Evolutionary conservation across 768 basidiomycete genomes (phyloP).

Genomic region (Rhodocollybia butyracea): DNA sequence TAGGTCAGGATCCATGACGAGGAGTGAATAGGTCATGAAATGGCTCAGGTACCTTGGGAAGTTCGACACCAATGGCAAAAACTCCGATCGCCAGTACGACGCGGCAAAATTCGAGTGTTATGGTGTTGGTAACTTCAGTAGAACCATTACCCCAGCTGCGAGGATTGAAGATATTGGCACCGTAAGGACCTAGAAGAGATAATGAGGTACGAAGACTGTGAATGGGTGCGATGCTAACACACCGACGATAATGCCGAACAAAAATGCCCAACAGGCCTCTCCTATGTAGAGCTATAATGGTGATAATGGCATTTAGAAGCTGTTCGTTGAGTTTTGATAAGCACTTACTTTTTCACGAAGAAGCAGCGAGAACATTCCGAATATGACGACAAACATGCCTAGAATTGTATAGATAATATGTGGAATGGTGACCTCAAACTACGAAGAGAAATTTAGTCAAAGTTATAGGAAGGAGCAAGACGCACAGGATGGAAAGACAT

Average conservation of each 20-base stretch:
- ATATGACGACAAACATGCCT: slow-evolving; percentile 70
- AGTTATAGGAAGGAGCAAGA: not conserved
- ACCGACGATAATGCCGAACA: slow-evolving; percentile 91
- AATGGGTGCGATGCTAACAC: slow-evolving; percentile 19
- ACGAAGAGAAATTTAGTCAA: not conserved
- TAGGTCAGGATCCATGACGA: no score
- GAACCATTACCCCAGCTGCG: slow-evolving; percentile 61
- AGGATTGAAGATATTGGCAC: slow-evolving; percentile 79
- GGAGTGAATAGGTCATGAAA: no score
- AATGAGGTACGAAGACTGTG: slow-evolving; percentile 9
- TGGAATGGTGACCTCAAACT: slow-evolving; percentile 51
- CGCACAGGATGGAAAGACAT: slow-evolving; percentile 9
- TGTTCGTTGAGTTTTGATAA: not conserved
- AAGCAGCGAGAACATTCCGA: slow-evolving; percentile 93
- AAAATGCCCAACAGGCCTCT: slow-evolving; percentile 93
- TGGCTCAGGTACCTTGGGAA: slow-evolving; percentile 97
- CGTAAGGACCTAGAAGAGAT: slow-evolving; percentile 66
- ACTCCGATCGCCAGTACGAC: slow-evolving; percentile 95
- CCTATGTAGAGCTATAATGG: slow-evolving; percentile 86
- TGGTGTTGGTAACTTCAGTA: slow-evolving; percentile 54
- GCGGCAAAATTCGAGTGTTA: slow-evolving; percentile 89
- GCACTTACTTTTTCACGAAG: slow-evolving; percentile 77
- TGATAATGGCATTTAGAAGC: not conserved
- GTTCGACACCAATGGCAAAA: slow-evolving; percentile 96
- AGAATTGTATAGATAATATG: slow-evolving; percentile 65